Base-by-base conservation (phyloP, 768 basidiomycete genomes). In the Sporobolomyces pararoseus region DNA sequence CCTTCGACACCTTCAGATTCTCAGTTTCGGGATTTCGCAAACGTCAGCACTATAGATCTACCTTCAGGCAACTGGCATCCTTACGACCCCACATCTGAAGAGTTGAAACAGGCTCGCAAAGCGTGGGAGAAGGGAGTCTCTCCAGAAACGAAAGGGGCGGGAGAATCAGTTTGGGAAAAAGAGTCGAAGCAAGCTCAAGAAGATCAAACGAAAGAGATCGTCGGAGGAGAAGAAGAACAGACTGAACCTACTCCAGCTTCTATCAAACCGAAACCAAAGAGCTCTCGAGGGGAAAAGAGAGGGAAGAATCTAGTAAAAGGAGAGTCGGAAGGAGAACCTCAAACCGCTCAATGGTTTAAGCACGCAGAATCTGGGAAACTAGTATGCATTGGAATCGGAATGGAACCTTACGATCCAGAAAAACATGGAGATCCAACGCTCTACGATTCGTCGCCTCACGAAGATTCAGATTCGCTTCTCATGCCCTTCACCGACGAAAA, bases 371-470 rank as follows among this genome's bases (percentile, higher is more conserved):
- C 25, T 9, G 58, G 58, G 12, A 16, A 44, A 19, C 47, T 34
- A 31, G 14, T 60, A 23, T 42, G 27, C 19, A 2, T 31, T 21
- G 47, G 27, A 17, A 6, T 9, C 5, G 50, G 50, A 16, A 7
- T 23, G 25, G 27, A 32, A 46, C 42, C 58, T 27, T 29, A 44
- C 42, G 58, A 59, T 42, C 58, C 58, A 7, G 39, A 59, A 42
- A 42, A 44, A 25, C 29, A 59, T 19, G 58, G 46, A 23, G 60
- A 67, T 39, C 66, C 66, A 31, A 67, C 66, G 16, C 42, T 62
- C 27, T 67, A 67, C 66, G 66, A 52, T 39, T 60, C 66, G 12
- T 17, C 17, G 17, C 50, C 37, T 27, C 58, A 59, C 42, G 35
- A 21, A 7, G 13, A 55, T 32, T 17, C 19, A 58, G 55, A 58